A percentile compares a stretch with the other conserved stretches of the same genome.
Conservation (phyloP, 2,329 filamentous ascomycete species). For the Colletotrichum sp. region DNA sequence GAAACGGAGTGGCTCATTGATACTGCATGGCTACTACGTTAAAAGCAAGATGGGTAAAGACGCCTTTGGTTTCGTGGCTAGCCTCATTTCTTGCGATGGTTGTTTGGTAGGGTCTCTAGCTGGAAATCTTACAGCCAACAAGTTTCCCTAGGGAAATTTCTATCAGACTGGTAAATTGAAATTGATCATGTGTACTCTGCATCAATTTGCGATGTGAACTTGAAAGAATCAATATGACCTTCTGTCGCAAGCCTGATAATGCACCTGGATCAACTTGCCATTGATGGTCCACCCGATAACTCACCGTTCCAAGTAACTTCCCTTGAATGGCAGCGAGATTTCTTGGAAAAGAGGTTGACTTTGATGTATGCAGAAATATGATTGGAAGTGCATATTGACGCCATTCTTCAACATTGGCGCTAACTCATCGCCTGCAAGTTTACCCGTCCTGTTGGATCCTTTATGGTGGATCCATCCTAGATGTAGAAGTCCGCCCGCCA, state of each 20-base stretch:
- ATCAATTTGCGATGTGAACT: background rate
- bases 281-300: fast-evolving
- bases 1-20: background rate
- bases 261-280: background rate
- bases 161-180: background rate
- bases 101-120: background rate
- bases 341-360: fast-evolving
- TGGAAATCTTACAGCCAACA: background rate
- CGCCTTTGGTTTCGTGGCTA: background rate
- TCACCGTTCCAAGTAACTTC: background rate
- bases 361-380: background rate
- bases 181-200: background rate
- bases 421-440: background rate
- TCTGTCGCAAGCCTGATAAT: background rate
- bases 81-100: background rate
- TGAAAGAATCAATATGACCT: fast-evolving
- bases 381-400: background rate
- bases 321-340: background rate
- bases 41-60: background rate
- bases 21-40: background rate
- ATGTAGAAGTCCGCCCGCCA: background rate
- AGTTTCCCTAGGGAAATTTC: background rate
- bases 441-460: background rate
- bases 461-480: background rate
- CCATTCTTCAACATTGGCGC: background rate